These are phyloP conservation scores for Aspergillus sclerotioniger DNA, from an alignment of 495 filamentous ascomycete species.

Conservation along the genomic window DNA sequence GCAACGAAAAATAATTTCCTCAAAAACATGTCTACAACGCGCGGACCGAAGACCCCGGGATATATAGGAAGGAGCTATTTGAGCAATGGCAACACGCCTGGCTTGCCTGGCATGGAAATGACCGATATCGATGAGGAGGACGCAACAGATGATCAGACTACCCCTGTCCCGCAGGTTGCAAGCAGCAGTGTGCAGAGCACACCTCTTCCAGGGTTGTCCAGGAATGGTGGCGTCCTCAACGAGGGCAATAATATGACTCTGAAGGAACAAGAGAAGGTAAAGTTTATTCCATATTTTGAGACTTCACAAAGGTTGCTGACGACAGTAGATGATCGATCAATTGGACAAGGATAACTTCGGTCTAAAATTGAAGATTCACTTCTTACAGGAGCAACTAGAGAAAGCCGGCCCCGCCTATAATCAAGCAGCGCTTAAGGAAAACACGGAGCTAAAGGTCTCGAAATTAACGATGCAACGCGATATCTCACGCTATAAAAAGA, in stretches of 20 bases:
- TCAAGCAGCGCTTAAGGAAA: conserved; percentile 83
- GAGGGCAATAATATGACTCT: conserved; percentile 81
- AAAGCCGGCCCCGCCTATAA: conserved; percentile 86
- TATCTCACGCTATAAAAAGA: conserved; percentile 78
- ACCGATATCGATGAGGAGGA: conserved; percentile 66
- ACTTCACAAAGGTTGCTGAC: conserved; percentile 13
- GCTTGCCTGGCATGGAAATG: conserved; percentile 56
- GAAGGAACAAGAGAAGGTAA: conserved; percentile 87
- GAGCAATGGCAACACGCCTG: conserved; percentile 62
- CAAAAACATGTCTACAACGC: conserved; percentile 48
- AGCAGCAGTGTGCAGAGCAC: conserved; percentile 79
- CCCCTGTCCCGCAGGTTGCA: conserved; percentile 66
- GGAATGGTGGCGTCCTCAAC: conserved; percentile 61
- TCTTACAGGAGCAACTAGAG: conserved; percentile 79
- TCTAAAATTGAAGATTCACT: conserved; percentile 95
- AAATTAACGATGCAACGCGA: conserved; percentile 84
- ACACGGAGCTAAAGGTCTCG: conserved; percentile 91
- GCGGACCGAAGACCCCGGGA: conserved; percentile 67
- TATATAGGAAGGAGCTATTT: conserved; percentile 60
- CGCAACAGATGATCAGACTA: conserved; percentile 56
- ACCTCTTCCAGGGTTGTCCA: conserved; percentile 66
- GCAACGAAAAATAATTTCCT: conserved; percentile 77
- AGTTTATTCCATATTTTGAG: conserved; percentile 7
- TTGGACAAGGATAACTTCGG: conserved; percentile 97
- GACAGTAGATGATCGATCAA: conserved; percentile 72